These are phyloP conservation scores for Trichosporon inkin DNA, from an alignment of 1,284 basidiomycete genomes.

Conservation along the genomic window DNA sequence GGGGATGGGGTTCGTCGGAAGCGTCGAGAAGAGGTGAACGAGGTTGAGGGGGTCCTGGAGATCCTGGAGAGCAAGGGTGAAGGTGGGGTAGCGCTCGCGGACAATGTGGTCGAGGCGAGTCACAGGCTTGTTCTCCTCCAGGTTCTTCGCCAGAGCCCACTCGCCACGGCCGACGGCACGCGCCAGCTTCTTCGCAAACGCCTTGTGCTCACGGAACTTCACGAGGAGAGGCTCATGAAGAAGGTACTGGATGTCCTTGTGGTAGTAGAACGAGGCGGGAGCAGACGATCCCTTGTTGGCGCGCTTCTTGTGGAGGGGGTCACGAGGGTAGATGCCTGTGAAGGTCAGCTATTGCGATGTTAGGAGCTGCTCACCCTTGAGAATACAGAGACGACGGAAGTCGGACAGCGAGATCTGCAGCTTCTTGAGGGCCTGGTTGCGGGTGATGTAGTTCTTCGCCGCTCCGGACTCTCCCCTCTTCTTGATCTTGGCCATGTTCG, in stretches of 20 bases:
- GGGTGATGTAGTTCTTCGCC: constrained; percentile 91
- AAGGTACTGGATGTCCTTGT: constrained; percentile 96
- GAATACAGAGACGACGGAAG: constrained; percentile 93
- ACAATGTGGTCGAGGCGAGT: constrained; percentile 93
- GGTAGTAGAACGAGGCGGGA: constrained; percentile 96
- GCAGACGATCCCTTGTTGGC: constrained; percentile 98
- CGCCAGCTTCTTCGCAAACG: constrained; percentile 95
- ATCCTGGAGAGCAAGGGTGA: constrained; percentile 91
- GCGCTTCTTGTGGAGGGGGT: constrained; percentile 84
- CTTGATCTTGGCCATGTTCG: constrained; percentile 77
- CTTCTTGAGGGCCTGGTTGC: constrained; percentile 84
- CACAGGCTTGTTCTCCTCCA: constrained; percentile 87
- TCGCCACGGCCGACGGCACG: constrained; percentile 89
- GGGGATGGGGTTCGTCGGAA: constrained; percentile 69
- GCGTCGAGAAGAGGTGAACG: constrained; percentile 83
- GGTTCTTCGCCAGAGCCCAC: constrained; percentile 89
- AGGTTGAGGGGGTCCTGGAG: constrained; percentile 97
- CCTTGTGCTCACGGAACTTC: constrained; percentile 94
- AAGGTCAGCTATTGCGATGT: constrained; percentile 1
- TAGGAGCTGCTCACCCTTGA: constrained; percentile 76
- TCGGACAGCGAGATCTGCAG: constrained; percentile 95
- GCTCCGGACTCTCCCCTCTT: constrained; percentile 87
- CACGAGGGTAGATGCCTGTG: constrained; percentile 94
- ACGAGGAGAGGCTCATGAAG: constrained; percentile 95
- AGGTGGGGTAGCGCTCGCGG: constrained; percentile 97